Evolutionary conservation across 169 alveolate species (phyloP), one percentile per base, ranked within the genome.

Genomic region (Plasmodium gonderi): DNA sequence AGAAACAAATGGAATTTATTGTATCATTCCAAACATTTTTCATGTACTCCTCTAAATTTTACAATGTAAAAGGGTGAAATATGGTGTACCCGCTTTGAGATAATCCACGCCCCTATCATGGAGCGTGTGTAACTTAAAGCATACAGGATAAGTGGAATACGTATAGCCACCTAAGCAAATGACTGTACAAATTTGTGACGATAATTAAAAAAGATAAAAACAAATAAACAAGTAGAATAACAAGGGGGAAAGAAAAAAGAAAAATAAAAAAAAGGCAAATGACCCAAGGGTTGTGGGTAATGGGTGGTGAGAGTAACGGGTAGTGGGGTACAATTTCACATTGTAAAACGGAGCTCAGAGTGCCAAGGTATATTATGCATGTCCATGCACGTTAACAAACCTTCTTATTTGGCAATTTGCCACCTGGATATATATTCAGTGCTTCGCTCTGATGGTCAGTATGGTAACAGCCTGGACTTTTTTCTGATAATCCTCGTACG

Each of bases 391-490:
- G n/a, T 8, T 69, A n/a, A n/a, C n/a, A n/a, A n/a, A n/a, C n/a
- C n/a, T n/a, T n/a, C n/a, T n/a, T n/a, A n/a, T n/a, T 14, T 4
- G 31, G 79, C 79, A 33, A 31, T 11, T n/a, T n/a, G n/a, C n/a
- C n/a, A n/a, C n/a, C n/a, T n/a, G n/a, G n/a, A n/a, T n/a, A n/a
- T n/a, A n/a, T n/a, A n/a, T n/a, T 79, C 90, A 79, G 14, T 80
- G 36, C 54, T 87, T 87, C 38, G 51, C 45, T 11, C 79, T 31
- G 44, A 87, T 87, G 12, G 78, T 87, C 17, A 87, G 40, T 75
- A 87, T 75, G 36, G 49, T 75, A 20, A 31, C 81, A 44, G 89
- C 87, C 67, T 87, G 47, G 36, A 87, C 93, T 8, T 45, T 75
- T 20, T 60, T 33, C 47, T 87, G 67, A 20, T 78, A 9, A 54